Evolutionary conservation across 805 yeast species (phyloP), one percentile per base, ranked within the genome.

Genomic region (Tetrapisispora pingtungensis): DNA sequence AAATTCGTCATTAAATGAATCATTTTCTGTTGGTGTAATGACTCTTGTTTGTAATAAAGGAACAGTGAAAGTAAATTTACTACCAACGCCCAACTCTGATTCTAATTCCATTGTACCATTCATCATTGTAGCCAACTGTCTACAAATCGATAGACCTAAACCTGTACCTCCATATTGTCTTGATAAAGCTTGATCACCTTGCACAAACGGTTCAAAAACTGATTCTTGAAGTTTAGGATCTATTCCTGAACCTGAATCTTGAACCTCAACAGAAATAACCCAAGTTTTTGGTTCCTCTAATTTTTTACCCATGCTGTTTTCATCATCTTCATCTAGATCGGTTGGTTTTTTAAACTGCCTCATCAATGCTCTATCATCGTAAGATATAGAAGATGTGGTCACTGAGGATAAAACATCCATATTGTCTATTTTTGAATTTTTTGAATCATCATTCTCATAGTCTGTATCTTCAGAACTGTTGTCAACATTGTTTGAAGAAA

Each of bases 91-190:
- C 18, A 86, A 73, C 19, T 74, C 70, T 0, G 95, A 84, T 46
- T 81, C 73, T 40, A 93, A 64, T 3, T 78, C 75, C 64, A 93
- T 75, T 0, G 87, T 78, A 46, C 98, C 96, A 47, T 80, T 74
- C 97, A 90, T 90, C 80, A 89, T 77, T 28, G 74, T 76, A 0
- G 96, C 95, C 49, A 93, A 74, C 63, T 90, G 97, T 47, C 86
- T 72, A 65, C 97, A 93, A 56, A 90, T 90, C 1, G 81, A 75
- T 38, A 90, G 72, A 1, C 98, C 98, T 41, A 90, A 70, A 1
- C 97, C 98, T 0, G 97, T 93, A 52, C 98, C 98, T 46, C 97
- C 97, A 58, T 84, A 81, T 46, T 89, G 85, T 57, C 95, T 73
- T 4, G 95, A 84, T 24, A 87, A 70, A 0, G 96, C 87, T 62